Evolutionary conservation across 495 filamentous ascomycete species (phyloP).

Genomic region (Talaromyces thailandensis): DNA sequence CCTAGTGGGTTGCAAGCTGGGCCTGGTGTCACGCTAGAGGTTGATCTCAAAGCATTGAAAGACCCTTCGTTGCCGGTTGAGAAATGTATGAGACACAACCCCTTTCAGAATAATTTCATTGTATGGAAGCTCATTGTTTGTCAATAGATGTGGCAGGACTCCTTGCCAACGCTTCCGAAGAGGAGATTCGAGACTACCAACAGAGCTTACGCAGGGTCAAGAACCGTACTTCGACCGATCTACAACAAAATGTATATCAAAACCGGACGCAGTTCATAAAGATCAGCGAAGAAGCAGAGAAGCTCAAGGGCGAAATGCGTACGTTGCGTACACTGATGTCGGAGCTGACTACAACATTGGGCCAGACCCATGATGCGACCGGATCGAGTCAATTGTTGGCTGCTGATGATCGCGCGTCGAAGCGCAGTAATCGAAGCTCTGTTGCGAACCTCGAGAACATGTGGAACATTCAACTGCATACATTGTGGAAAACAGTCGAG

Average conservation of each 20-base stretch:
- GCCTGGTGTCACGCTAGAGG: slow-evolving; percentile 32
- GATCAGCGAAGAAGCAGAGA: slow-evolving; percentile 97
- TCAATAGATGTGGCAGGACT: slow-evolving; percentile 61
- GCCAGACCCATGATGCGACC: slow-evolving; percentile 51
- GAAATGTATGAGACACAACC: slow-evolving; percentile 31
- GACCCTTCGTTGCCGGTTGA: slow-evolving; percentile 71
- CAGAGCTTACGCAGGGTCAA: slow-evolving; percentile 66
- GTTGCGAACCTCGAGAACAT: slow-evolving; percentile 93
- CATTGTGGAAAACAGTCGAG: slow-evolving; percentile 89
- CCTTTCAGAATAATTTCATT: background rate
- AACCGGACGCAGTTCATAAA: slow-evolving; percentile 98
- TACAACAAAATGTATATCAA: slow-evolving; percentile 95
- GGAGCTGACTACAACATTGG: slow-evolving; percentile 72
- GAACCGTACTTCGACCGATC: slow-evolving; percentile 72
- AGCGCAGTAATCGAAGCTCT: slow-evolving; percentile 43
- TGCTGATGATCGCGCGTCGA: slow-evolving; percentile 38
- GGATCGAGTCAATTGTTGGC: slow-evolving; percentile 33
- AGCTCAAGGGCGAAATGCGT: slow-evolving; percentile 93
- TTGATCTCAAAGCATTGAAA: slow-evolving; percentile 65
- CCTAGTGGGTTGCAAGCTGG: slow-evolving; percentile 36
- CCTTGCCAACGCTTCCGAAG: slow-evolving; percentile 85
- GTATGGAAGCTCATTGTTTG: background rate
- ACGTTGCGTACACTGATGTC: slow-evolving; percentile 79
- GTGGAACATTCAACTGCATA: slow-evolving; percentile 75
- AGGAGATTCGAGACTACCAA: slow-evolving; percentile 84